Evolutionary conservation across 768 basidiomycete species (phyloP).

Genomic region (Dioszegia aurantiaca): DNA sequence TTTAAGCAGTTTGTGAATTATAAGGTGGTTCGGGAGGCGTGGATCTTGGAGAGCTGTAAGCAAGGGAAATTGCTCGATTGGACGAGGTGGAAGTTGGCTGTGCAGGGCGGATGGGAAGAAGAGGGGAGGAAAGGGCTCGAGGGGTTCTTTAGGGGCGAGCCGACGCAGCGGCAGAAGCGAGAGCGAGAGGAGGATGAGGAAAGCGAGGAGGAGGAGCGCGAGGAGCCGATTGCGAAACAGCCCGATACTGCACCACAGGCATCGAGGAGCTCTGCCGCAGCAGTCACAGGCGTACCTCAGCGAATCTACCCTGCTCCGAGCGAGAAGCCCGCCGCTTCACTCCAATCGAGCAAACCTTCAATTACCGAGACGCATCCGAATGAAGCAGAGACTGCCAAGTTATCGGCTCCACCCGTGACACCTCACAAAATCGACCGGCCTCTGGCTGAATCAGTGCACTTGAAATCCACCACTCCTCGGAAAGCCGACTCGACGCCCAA

Average conservation of each 20-base stretch:
- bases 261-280: too few relatives aligned
- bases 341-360: too few relatives aligned
- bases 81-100: conserved; percentile 61
- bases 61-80: conserved; percentile 71
- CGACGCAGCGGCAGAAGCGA: conserved; percentile 5
- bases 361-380: too few relatives aligned
- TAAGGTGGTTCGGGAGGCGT: conserved; percentile 84
- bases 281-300: too few relatives aligned
- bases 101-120: conserved; percentile 44
- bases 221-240: background rate
- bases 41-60: conserved; percentile 79
- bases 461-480: conserved; percentile 25
- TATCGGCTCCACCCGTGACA: background rate
- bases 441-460: background rate
- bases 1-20: conserved; percentile 80
- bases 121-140: conserved; percentile 43
- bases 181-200: conserved; percentile 8
- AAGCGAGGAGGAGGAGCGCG: conserved; percentile 13
- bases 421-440: conserved; percentile 1
- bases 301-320: too few relatives aligned
- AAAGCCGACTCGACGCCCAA: conserved; percentile 10
- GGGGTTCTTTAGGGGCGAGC: conserved; percentile 29
- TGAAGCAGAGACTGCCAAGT: too few relatives aligned
- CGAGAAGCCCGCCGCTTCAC: too few relatives aligned
- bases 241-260: background rate